phyloP scores from a whole-genome alignment of 495 filamentous ascomycete species.

The Schizothecium vesticola region DNA sequence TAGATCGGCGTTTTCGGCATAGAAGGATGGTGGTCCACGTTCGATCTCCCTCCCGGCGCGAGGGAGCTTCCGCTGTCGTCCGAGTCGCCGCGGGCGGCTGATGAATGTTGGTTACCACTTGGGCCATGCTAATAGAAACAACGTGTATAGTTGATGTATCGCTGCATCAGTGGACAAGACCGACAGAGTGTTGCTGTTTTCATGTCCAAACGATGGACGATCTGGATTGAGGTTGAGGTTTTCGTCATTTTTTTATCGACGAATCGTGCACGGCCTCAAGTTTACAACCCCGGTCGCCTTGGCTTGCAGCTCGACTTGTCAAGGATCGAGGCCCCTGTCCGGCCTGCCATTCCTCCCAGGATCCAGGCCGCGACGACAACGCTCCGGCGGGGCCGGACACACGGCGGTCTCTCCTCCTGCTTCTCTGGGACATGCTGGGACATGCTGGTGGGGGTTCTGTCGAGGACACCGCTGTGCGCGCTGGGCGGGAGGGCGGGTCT shows the following conservation, averaged over 20 bases:
- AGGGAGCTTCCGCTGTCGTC: not conserved
- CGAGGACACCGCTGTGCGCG: not conserved
- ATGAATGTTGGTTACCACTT: not conserved
- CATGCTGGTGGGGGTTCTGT: not conserved
- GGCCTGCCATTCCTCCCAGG: not conserved
- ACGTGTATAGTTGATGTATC: not conserved
- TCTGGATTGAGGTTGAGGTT: not conserved
- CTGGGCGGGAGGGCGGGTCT: not conserved
- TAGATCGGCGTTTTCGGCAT: not conserved
- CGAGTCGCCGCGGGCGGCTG: not conserved
- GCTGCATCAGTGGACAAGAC: no score
- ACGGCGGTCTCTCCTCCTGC: not conserved
- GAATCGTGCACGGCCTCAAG: slow-evolving; percentile 7
- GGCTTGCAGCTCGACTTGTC: slow-evolving; percentile 7
- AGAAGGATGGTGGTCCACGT: not conserved
- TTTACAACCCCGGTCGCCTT: not conserved
- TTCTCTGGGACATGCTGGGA: not conserved
- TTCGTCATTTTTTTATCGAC: not conserved
- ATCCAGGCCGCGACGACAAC: not conserved
- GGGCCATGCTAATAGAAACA: not conserved
- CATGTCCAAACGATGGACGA: not conserved
- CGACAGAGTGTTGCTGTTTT: not conserved
- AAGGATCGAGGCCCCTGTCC: not conserved
- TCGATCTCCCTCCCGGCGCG: not conserved
- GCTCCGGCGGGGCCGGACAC: not conserved